Percentiles rank a stretch among this genome's conserved stretches.
phyloP scores from a whole-genome alignment of 2,329 filamentous ascomycete species.

The Arthroderma sp. region DNA sequence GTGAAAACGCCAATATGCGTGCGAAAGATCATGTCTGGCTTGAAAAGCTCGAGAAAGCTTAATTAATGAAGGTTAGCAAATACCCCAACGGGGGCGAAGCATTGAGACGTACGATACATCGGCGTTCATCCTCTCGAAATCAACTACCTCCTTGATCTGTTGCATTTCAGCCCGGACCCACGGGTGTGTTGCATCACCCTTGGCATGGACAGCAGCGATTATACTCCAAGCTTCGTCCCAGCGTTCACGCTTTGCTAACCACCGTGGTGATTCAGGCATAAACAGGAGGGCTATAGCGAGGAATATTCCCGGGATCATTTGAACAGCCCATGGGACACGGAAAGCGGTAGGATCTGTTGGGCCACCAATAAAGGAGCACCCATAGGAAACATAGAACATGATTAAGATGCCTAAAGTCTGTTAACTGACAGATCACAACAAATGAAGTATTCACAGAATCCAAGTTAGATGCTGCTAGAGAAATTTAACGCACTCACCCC shows the following conservation, averaged over 20 bases:
- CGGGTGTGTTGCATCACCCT: constrained; percentile 24
- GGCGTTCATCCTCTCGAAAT: too few relatives aligned
- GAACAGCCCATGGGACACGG: constrained; percentile 35
- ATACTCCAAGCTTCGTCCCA: constrained; percentile 49
- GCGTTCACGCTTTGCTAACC: constrained; percentile 38
- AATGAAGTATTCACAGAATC: neutral
- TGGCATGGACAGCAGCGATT: constrained; percentile 46
- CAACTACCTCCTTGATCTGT: constrained; percentile 26
- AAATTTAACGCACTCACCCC: constrained; percentile 13
- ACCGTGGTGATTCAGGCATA: constrained; percentile 30
- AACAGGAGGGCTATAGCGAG: constrained; percentile 18
- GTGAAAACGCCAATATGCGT: constrained; percentile 44
- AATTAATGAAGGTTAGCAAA: too few relatives aligned
- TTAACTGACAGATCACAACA: neutral
- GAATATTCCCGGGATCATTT: constrained; percentile 33
- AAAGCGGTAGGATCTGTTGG: constrained; percentile 26
- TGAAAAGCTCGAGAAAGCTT: constrained; percentile 11
- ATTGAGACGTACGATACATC: too few relatives aligned
- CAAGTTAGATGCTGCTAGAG: neutral
- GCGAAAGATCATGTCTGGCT: constrained; percentile 46
- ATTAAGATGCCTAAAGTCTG: constrained; percentile 21
- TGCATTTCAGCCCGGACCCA: constrained; percentile 48
- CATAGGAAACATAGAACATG: constrained; percentile 38
- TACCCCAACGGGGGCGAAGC: too few relatives aligned
- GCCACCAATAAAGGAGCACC: constrained; percentile 29